Conservation (phyloP, 495 filamentous ascomycete genomes). For the Durotheca rogersii region DNA sequence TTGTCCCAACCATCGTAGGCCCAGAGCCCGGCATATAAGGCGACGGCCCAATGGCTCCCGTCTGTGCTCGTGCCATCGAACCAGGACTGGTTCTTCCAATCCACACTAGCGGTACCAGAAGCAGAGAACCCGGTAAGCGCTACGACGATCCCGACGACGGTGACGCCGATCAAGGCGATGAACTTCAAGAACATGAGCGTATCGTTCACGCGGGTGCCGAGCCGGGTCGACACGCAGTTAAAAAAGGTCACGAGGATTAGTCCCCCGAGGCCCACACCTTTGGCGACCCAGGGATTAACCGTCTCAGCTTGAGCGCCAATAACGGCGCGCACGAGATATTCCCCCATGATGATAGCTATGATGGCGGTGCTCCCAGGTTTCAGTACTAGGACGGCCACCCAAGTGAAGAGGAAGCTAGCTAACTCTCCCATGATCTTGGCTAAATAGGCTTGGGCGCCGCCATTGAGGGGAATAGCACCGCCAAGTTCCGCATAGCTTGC, state of each 20-base stretch:
- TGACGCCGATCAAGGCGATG: constrained; percentile 80
- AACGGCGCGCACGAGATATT: constrained; percentile 85
- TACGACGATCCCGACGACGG: constrained; percentile 85
- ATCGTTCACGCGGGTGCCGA: constrained; percentile 83
- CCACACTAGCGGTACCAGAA: constrained; percentile 70
- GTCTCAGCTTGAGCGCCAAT: constrained; percentile 78
- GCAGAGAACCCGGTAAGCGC: constrained; percentile 80
- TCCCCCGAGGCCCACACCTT: constrained; percentile 78
- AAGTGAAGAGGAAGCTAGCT: constrained; percentile 89
- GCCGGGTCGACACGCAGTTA: constrained; percentile 86
- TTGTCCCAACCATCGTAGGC: constrained; percentile 99
- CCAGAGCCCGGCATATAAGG: constrained; percentile 94
- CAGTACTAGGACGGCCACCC: constrained; percentile 90
- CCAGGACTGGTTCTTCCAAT: constrained; percentile 88
- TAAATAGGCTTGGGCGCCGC: constrained; percentile 88
- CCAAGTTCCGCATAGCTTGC: constrained; percentile 96
- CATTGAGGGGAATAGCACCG: constrained; percentile 93
- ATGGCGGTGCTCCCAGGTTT: constrained; percentile 94
- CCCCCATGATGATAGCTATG: constrained; percentile 95
- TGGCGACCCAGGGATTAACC: constrained; percentile 84
- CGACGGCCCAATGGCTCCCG: constrained; percentile 82
- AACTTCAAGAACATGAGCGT: constrained; percentile 97
- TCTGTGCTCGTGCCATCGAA: constrained; percentile 83
- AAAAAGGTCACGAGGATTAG: constrained; percentile 74
- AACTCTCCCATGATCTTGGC: constrained; percentile 95